Base-by-base conservation (phyloP, 2,329 filamentous ascomycete genomes). In the Ceratocystis colombiana region DNA sequence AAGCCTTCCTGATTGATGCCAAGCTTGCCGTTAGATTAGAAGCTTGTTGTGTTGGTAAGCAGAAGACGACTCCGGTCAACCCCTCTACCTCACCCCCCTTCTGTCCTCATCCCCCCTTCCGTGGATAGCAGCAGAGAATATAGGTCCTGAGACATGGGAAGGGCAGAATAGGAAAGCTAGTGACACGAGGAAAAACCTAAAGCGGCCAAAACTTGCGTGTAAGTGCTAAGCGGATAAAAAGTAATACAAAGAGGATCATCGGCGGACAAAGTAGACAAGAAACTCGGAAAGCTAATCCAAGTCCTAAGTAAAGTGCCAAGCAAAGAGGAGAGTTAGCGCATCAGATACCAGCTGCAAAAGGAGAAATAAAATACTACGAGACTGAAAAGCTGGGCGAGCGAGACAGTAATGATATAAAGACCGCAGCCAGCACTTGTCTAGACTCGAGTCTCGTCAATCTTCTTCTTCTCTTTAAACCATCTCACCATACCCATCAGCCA, bases 391-490 rank as follows among this genome's bases (percentile, higher is more conserved):
- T 7, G n/a, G 48, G 4, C 20, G 6, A 20, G 48, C 48, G 7
- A 50, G 48, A 8, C 8, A 15, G 48, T 1, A 25, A 12, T 12
- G 17, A 25, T 50, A 50, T 50, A 50, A 50, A 50, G 48, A 50
- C n/a, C n/a, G 8, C n/a, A 50, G 48, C 20, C 48, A 2, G 20
- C 48, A 22, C 48, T 20, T 12, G 5, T 22, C 48, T 50, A 12
- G 5, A 8, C 37, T 37, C 55, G 2, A 22, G 48, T 50, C 44
- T 33, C 44, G 61, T 22, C 28, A 63, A 5, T 37, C 17, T 33
- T 44, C 22, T 48, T 61, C 61, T 28, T 41, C 37, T 41, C 37
- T 66, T 63, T 20, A 46, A 45, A 44, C 20, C n/a, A 45, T 22
- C 20, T 64, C 30, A 12, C 44, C 41, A n/a, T 50, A 5, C 37